Evolutionary conservation across 495 filamentous ascomycete species (phyloP).

Genomic region (Neurospora sp.): DNA sequence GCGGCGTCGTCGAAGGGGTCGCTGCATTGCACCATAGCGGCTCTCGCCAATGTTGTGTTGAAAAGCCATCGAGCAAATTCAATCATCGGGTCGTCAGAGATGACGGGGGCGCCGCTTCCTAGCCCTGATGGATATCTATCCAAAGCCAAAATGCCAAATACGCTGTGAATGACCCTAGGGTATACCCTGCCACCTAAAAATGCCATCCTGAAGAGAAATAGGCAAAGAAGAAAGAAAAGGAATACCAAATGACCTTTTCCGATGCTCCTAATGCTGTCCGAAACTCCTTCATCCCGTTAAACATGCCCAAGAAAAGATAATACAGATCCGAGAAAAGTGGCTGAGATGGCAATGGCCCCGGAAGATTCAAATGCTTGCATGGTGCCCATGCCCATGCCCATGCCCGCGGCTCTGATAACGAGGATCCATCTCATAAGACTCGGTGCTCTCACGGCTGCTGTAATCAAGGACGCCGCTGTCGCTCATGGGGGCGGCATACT

Average conservation of each 20-base stretch:
- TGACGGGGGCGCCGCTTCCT: not conserved
- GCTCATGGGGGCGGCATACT: constrained; percentile 19
- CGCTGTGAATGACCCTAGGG: not conserved
- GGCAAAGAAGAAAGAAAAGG: not conserved
- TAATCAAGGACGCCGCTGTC: constrained; percentile 29
- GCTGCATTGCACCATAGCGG: too few species aligned
- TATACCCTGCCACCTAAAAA: not conserved
- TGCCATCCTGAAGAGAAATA: not conserved
- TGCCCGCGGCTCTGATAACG: not conserved
- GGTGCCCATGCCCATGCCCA: not conserved
- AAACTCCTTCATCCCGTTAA: not conserved
- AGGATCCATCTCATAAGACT: not conserved
- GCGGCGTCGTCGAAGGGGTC: not conserved
- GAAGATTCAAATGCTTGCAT: not conserved
- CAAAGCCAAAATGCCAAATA: not conserved
- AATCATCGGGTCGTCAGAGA: not conserved
- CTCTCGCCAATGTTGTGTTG: not conserved
- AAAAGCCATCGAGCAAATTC: not conserved
- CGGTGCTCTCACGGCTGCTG: constrained; percentile 15
- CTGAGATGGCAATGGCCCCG: not conserved
- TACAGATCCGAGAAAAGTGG: not conserved
- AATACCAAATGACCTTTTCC: not conserved
- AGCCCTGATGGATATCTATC: not conserved
- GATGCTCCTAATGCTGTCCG: not conserved
- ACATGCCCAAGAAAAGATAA: not conserved